Base-by-base conservation (phyloP, 1,139 yeast genomes). In the Candida freyschussii region DNA sequence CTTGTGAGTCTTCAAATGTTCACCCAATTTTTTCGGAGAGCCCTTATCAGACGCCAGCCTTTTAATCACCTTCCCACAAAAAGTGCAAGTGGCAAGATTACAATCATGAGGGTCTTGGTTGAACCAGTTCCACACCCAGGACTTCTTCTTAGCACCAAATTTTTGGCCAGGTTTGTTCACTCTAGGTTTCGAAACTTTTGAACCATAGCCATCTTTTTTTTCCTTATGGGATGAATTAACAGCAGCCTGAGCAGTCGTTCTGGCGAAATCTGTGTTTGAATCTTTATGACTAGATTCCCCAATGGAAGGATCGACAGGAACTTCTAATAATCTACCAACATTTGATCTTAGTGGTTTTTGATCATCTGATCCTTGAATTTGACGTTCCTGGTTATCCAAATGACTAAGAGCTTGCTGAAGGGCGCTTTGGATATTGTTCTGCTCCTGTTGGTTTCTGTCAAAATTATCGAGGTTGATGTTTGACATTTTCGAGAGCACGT, bases 41-140 rank as follows among this genome's bases (percentile, higher is more conserved):
- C 80, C 79, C 48, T 72, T 72, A 50, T 74, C 80, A 21, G 73
- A 65, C 2, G 69, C 56, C 29, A 72, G 53, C 29, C 80, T 53
- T 18, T 60, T 58, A 26, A 74, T 65, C 11, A 65, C 59, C 47
- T 68, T 70, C 3, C 73, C 70, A 50, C 80, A 74, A 38, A 52
- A 61, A 41, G 72, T 76, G 53, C 80, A 74, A 4, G 67, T 68
- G 3, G 80, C 79, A 14, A 69, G 44, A 40, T 72, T 71, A 30
- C 69, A 64, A 46, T 74, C 69, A 14, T 45, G 48, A 9, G 56
- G 49, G 48, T 73, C 77, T 45, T 74, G 79, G 13, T 61, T 61
- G 44, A 74, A 74, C 78, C 79, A 74, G 20, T 67, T 54, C 80
- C 80, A 74, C 5, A 73, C 78, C 79, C 79, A 73, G 22, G 75